Conservation (phyloP, 768 basidiomycete species). For the Kwoniella heveanensis region DNA sequence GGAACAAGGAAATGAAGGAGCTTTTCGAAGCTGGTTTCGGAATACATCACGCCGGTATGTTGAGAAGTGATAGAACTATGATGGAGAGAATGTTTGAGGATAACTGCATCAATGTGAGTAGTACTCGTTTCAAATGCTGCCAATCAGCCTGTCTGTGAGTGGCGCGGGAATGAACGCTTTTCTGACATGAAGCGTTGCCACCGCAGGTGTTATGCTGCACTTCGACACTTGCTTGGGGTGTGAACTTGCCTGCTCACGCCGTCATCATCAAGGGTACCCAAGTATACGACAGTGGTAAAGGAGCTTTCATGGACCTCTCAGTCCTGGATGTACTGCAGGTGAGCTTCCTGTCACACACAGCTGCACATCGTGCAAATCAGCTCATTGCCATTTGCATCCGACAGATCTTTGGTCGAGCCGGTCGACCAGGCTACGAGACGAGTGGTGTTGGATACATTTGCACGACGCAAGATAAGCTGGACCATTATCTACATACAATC, state of each 20-base stretch:
- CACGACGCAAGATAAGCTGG: constrained; percentile 87
- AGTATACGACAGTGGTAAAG: constrained; percentile 86
- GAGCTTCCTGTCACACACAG: constrained; percentile 3
- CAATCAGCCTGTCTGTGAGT: too few species aligned
- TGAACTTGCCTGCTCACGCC: constrained; percentile 96
- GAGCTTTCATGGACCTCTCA: constrained; percentile 87
- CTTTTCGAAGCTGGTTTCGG: constrained; percentile 91
- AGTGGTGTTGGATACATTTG: constrained; percentile 98
- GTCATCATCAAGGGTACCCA: constrained; percentile 98
- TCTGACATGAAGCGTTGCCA: neutral
- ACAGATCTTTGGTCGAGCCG: constrained; percentile 94
- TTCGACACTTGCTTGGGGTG: constrained; percentile 97
- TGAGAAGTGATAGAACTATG: constrained; percentile 88
- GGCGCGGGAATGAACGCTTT: neutral
- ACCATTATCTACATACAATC: constrained; percentile 84
- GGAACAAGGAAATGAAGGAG: constrained; percentile 95
- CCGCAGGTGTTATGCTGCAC: constrained; percentile 92
- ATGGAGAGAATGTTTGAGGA: constrained; percentile 93
- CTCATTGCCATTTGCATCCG: neutral
- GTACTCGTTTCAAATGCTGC: neutral
- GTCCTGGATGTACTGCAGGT: constrained; percentile 84
- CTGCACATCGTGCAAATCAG: neutral
- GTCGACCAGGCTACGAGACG: constrained; percentile 65
- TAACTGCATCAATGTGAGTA: constrained; percentile 78
- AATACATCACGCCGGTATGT: constrained; percentile 98